A percentile compares a stretch with the other conserved stretches of the same genome.
Conservation (phyloP, 2,329 filamentous ascomycete species). For the Beauveria brongniartii region DNA sequence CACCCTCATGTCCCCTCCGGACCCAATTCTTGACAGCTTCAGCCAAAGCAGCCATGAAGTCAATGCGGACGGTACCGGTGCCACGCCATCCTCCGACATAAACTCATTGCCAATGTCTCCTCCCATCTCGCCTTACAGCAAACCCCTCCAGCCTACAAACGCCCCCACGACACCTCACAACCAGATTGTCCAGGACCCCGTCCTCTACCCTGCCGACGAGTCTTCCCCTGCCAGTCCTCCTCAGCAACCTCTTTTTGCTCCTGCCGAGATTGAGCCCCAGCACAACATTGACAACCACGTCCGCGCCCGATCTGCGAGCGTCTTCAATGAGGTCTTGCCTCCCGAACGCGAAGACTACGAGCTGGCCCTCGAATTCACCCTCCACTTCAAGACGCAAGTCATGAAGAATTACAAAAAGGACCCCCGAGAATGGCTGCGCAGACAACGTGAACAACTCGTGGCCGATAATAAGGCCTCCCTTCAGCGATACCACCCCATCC, state of each 20-base stretch:
- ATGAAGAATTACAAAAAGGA: conserved; percentile 35
- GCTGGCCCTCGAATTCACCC: conserved; percentile 41
- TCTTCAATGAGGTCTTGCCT: conserved; percentile 37
- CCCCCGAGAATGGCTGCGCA: conserved; percentile 38
- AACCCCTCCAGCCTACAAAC: conserved; percentile 26
- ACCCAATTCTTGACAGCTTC: conserved; percentile 48
- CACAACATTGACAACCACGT: conserved; percentile 44
- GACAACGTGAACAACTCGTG: conserved; percentile 42
- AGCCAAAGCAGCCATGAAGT: conserved; percentile 17
- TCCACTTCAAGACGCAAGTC: conserved; percentile 46
- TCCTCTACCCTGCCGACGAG: conserved; percentile 47
- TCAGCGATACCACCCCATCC: conserved; percentile 30
- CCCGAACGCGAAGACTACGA: conserved; percentile 47
- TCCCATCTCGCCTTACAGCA: conserved; percentile 45
- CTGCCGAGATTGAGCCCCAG: conserved; percentile 32
- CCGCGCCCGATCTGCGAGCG: conserved; percentile 31
- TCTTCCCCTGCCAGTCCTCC: conserved; percentile 29
- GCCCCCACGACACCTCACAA: conserved; percentile 21
- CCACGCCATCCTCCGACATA: conserved; percentile 22
- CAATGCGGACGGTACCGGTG: conserved; percentile 15
- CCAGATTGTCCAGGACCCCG: conserved; percentile 41
- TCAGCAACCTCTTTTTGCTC: conserved; percentile 43
- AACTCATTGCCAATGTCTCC: conserved; percentile 43
- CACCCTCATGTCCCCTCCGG: conserved; percentile 56
- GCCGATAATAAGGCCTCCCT: conserved; percentile 38